Conservation (phyloP, 352 stramenopile genomes). For the Pythium diclinum region DNA sequence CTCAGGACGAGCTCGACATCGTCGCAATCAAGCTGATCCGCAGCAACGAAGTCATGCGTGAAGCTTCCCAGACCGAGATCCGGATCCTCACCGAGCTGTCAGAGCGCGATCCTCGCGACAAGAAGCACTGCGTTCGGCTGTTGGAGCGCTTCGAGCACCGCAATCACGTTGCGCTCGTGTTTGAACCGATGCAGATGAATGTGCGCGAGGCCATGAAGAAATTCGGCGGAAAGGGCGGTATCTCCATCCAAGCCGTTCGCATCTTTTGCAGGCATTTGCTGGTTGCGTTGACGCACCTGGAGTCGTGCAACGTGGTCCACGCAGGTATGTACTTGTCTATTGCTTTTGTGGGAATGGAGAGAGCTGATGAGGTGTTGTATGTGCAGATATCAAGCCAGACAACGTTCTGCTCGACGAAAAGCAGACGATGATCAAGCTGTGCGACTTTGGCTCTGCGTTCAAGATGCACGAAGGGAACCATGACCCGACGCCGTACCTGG, state of each 20-base stretch:
- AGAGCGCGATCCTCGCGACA: slow-evolving; percentile 64
- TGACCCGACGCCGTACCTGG: slow-evolving; percentile 96
- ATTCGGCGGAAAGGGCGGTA: slow-evolving; percentile 79
- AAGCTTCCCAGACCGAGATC: slow-evolving; percentile 90
- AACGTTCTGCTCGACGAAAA: slow-evolving; percentile 97
- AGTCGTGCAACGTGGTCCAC: slow-evolving; percentile 89
- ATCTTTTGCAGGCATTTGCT: slow-evolving; percentile 82
- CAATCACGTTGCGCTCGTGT: slow-evolving; percentile 96
- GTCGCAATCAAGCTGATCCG: slow-evolving; percentile 91
- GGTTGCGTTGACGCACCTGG: slow-evolving; percentile 73
- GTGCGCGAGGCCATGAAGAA: slow-evolving; percentile 91
- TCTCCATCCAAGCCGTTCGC: slow-evolving; percentile 82
- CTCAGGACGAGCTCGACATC: slow-evolving; percentile 13
- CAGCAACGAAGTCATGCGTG: slow-evolving; percentile 98
- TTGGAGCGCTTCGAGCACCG: slow-evolving; percentile 88
- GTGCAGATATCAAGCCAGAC: slow-evolving; percentile 95
- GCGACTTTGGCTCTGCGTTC: slow-evolving; percentile 97
- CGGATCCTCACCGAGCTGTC: slow-evolving; percentile 76
- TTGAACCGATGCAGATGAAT: slow-evolving; percentile 98
- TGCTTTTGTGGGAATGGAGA: neutral
- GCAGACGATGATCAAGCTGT: slow-evolving; percentile 94
- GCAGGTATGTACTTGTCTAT: slow-evolving; percentile 48
- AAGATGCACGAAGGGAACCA: slow-evolving; percentile 89
- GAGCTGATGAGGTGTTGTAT: neutral
- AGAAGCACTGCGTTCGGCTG: slow-evolving; percentile 85